Base-by-base conservation (phyloP, 1,139 yeast species). In the Kodamaea suecica region DNA sequence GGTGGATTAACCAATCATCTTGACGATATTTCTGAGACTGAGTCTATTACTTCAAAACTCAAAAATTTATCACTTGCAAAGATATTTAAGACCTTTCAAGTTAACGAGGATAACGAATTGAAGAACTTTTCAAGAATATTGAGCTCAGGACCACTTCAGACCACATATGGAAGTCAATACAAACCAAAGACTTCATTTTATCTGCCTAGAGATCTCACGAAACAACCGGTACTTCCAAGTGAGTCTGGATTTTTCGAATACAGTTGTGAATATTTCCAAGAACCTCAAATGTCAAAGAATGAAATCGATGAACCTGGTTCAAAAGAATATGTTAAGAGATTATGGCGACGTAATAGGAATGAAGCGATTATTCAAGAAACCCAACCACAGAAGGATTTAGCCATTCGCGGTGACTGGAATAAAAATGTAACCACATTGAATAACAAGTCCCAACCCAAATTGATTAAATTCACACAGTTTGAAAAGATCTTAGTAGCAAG, bases 271-370 rank as follows among this genome's bases (percentile, higher is more conserved):
- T 90, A 88, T 53, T 92, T 90, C 62, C 96, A 90, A 52, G 97
- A 90, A 53, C 97, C 99, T 0, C 97, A 92, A 54, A 84, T 92
- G 84, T 80, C 87, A 12, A 80, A 79, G 43, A 76, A 79, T 39
- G 97, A 92, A 50, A 67, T 80, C 13, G 97, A 92, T 48, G 96
- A 90, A 53, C 95, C 96, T 0, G 98, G 97, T 0, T 85, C 95
- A 38, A 78, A 82, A 42, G 92, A 87, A 43, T 86, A 87, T 50
- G 79, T 85, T 23, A 82, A 79, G 48, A 70, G 95, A 40, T 64
- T 85, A 23, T 92, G 97, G 97, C 74, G 97, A 48, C 73, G 95
- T 44, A 84, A 84, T 50, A 72, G 98, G 45, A 92, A 92, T 54
- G 98, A 92, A 53, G 61, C 74, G 3, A 84, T 88, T 26, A 86